Evolutionary conservation across 495 filamentous ascomycete species (phyloP), one percentile per base, ranked within the genome.

Genomic region (Massariosphaeria phaeospora): DNA sequence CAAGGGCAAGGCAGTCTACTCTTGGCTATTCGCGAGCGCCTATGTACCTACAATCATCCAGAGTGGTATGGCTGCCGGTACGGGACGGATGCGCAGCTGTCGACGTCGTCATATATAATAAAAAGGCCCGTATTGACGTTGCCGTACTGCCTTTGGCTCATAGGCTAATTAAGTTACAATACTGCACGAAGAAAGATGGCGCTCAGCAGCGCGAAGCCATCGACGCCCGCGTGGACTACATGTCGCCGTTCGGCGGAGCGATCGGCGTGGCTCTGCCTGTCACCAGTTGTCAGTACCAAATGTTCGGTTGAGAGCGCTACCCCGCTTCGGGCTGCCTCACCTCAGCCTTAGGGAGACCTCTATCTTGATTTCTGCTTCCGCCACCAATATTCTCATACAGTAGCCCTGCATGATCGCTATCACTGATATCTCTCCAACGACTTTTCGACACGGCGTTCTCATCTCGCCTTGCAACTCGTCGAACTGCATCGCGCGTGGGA

Each of bases 301-400:
- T 8, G 10, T 21, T 12, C 13, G 17, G 13, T 46, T 3, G 25
- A 23, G 20, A 25, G 31, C 34, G 34, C 48, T 40, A 41, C 35
- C 35, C 48, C 35, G 48, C 48, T 38, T 42, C 18, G 21, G 48
- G 48, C 48, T 35, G 23, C 29, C 51, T 56, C 36, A 57, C 29
- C 47, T 59, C 55, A 59, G 55, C 55, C 45, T 52, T 52, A 38
- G n/a, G n/a, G n/a, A n/a, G 35, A 43, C 13, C n/a, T 21, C 31
- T 56, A 13, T 9, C 8, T 20, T 21, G 20, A 11, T 27, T 34
- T 18, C 18, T 20, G 23, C 25, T 43, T 25, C 48, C 58, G 59
- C 59, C 59, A 63, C 59, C 59, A 57, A 58, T 58, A 63, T 45
- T 54, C 42, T 34, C 48, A 17, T 46, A 55, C 59, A 63, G 59